Evolutionary conservation across 352 stramenopile species (phyloP).

Genomic region (Pythium apleroticum): DNA sequence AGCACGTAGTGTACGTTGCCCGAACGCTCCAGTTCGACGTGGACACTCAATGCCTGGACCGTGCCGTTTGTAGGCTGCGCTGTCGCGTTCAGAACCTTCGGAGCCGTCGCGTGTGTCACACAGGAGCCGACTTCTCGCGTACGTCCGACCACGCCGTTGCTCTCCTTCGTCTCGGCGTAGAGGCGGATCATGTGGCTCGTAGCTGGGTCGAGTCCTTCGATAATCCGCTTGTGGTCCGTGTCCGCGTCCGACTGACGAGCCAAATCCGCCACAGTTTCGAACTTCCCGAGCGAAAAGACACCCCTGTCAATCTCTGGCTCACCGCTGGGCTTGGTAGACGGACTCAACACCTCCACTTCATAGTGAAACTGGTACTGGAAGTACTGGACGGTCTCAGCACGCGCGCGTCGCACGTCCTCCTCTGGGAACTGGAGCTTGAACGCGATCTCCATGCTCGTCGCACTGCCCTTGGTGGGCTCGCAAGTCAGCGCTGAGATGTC

Average conservation of each 20-base stretch:
- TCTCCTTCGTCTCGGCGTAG: conserved; percentile 48
- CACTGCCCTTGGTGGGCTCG: conserved; percentile 38
- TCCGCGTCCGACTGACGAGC: conserved; percentile 21
- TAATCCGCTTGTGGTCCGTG: conserved; percentile 28
- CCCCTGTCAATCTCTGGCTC: conserved; percentile 9
- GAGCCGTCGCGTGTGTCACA: conserved; percentile 50
- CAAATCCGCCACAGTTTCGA: conserved; percentile 37
- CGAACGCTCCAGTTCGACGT: conserved; percentile 37
- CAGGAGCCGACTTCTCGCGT: conserved; percentile 26
- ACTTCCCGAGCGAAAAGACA: conserved; percentile 35
- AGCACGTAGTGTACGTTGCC: conserved; percentile 63
- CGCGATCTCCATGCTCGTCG: conserved; percentile 38
- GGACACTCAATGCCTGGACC: conserved; percentile 45
- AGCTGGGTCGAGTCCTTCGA: conserved; percentile 43
- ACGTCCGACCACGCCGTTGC: conserved; percentile 50
- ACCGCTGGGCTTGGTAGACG: neutral
- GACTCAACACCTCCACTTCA: conserved; percentile 22
- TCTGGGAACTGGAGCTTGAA: conserved; percentile 44
- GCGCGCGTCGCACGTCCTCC: conserved; percentile 38
- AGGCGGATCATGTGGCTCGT: conserved; percentile 49
- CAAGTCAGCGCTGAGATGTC: conserved; percentile 35
- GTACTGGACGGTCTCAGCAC: conserved; percentile 31
- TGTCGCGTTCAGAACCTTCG: conserved; percentile 37
- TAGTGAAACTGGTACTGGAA: conserved; percentile 61
- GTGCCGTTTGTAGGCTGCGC: conserved; percentile 44